phyloP scores from a whole-genome alignment of 2,329 filamentous ascomycete genomes.

The Colletotrichum lupini region DNA sequence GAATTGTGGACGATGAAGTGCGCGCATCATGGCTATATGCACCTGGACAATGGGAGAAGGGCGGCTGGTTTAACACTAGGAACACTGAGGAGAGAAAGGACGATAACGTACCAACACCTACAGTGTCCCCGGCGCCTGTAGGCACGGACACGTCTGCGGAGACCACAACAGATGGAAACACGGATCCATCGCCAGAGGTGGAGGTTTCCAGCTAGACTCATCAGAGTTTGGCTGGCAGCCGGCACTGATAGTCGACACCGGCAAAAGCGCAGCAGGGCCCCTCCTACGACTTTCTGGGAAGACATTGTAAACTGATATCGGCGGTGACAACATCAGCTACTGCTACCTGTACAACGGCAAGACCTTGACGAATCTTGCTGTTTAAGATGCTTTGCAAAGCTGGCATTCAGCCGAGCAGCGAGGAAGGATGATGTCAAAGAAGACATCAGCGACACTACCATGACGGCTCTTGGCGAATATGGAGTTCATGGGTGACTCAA shows the following conservation, averaged over 20 bases:
- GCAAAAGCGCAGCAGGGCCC: background rate
- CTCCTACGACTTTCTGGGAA: background rate
- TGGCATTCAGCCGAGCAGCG: background rate
- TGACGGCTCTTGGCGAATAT: background rate
- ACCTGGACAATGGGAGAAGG: conserved; percentile 82
- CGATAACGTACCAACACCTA: background rate
- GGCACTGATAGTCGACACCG: too few relatives aligned
- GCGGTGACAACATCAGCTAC: background rate
- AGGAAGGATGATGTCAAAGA: background rate
- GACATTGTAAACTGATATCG: background rate
- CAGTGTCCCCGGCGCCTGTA: background rate
- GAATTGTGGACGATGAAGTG: conserved; percentile 71
- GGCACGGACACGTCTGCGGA: background rate
- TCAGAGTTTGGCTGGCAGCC: background rate
- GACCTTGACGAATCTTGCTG: background rate
- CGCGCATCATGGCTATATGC: conserved; percentile 74
- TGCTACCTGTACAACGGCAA: background rate
- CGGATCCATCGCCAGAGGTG: background rate
- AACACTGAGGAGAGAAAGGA: conserved; percentile 12
- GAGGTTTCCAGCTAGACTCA: background rate
- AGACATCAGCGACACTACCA: background rate
- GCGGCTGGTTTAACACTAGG: conserved; percentile 77
- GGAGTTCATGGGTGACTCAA: conserved; percentile 18
- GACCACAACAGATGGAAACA: background rate
- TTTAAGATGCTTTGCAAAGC: background rate